phyloP scores from a whole-genome alignment of 2,329 filamentous ascomycete species.

The Trichoderma atroviride region DNA sequence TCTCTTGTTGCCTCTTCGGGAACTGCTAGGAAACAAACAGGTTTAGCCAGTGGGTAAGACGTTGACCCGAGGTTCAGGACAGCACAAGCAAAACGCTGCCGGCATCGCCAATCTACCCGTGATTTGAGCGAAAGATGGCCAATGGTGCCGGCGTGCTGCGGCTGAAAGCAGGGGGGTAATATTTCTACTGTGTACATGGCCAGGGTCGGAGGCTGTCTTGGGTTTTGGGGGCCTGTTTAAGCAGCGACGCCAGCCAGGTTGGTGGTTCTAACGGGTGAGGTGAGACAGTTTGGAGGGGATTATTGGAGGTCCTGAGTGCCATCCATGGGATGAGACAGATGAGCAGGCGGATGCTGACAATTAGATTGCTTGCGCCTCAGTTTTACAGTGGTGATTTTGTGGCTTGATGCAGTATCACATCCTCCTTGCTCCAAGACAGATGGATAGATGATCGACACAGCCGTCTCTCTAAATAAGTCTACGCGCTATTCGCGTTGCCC shows the following conservation, averaged over 20 bases:
- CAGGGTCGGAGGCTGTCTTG: background rate
- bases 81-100: background rate
- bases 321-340: background rate
- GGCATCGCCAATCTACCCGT: slow-evolving; percentile 12
- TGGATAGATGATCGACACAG: background rate
- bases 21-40: background rate
- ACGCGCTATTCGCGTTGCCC: background rate
- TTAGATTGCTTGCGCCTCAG: background rate
- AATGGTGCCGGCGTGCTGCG: slow-evolving; percentile 17
- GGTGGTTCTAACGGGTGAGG: background rate
- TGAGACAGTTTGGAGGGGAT: background rate
- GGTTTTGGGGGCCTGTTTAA: background rate
- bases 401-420: background rate
- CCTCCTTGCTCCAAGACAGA: no score
- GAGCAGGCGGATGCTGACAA: slow-evolving; percentile 1
- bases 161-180: slow-evolving; percentile 19
- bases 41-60: background rate
- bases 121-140: background rate
- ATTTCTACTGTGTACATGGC: slow-evolving; percentile 10
- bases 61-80: background rate
- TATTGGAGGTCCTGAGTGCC: background rate
- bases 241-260: background rate
- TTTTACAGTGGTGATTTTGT: background rate
- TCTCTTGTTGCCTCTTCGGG: background rate
- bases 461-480: background rate